Percentiles rank a stretch among this genome's conserved stretches.
Conservation (phyloP, 192 early-diverging fungal species). For the Coemansia aciculifera region DNA sequence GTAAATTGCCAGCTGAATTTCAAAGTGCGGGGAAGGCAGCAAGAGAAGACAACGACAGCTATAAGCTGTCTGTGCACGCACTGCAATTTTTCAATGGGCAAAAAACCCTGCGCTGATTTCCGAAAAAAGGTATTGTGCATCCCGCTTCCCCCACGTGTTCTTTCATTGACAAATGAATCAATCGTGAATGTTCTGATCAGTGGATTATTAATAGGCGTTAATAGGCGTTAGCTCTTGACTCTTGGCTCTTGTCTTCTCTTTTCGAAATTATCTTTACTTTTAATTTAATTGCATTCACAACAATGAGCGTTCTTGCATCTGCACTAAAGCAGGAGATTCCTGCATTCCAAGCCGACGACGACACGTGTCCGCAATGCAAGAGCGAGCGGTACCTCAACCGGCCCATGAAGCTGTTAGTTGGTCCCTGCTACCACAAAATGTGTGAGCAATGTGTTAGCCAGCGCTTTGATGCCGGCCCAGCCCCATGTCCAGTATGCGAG, state of each 20-base stretch:
- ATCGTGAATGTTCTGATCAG: neutral
- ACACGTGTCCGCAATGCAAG: slow-evolving; percentile 76
- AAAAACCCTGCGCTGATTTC: too few species aligned
- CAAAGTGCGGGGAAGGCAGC: neutral
- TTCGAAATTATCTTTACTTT: neutral
- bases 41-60: neutral
- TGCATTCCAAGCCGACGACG: slow-evolving; percentile 33
- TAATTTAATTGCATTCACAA: slow-evolving; percentile 4
- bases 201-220: neutral
- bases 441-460: slow-evolving; percentile 91
- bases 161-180: neutral
- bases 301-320: slow-evolving; percentile 45
- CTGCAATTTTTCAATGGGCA: too few species aligned
- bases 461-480: slow-evolving; percentile 80
- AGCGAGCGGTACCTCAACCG: slow-evolving; percentile 84
- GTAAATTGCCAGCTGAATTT: neutral
- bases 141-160: neutral
- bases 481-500: slow-evolving; percentile 88
- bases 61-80: too few species aligned
- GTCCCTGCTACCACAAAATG: slow-evolving; percentile 96
- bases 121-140: too few species aligned
- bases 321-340: slow-evolving; percentile 41
- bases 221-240: neutral
- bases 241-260: too few species aligned
- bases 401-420: slow-evolving; percentile 84